Evolutionary conservation across 1,139 yeast genomes (phyloP), one percentile per base, ranked within the genome.

Genomic region (Hyphopichia wangnamkhiaoensis): DNA sequence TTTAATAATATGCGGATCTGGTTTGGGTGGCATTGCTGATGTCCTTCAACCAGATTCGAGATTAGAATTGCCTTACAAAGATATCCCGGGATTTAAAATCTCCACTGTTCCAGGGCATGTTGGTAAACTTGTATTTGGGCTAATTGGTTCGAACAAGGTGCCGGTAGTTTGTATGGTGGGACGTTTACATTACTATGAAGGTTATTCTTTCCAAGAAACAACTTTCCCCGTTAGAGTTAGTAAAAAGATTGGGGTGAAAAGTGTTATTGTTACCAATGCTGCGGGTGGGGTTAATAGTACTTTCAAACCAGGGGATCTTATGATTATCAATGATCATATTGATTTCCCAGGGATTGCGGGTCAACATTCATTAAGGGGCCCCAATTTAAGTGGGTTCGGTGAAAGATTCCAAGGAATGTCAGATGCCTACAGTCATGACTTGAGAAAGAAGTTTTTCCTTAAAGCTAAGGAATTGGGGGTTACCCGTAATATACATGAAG

Each of bases 81-180:
- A 75, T 1, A 86, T 93, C 37, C 97, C 98, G 0, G 89, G 94
- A 1, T 91, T 91, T 62, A 77, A 76, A 54, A 58, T 66, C 1
- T 85, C 96, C 2, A 91, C 98, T 0, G 96, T 91, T 2, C 80
- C 81, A 7, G 98, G 98, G 0, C 98, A 93, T 58, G 83, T 81
- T 5, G 98, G 98, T 0, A 79, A 82, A 53, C 71, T 93, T 19
- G 71, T 90, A 5, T 83, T 89, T 59, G 98, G 98, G 2, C 62
- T 63, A 29, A 82, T 91, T 52, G 94, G 94, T 1, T 49, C 52
- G 9, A 81, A 80, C 30, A 73, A 71, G 37, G 87, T 84, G 1
- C 94, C 95, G 0, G 95, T 91, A 1, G 79, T 91, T 63, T 83
- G 96, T 53, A 90, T 91, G 96, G 89, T 88, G 40, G 98, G 98